phyloP scores from a whole-genome alignment of 768 basidiomycete species.

The Pisolithus marmoratus region DNA sequence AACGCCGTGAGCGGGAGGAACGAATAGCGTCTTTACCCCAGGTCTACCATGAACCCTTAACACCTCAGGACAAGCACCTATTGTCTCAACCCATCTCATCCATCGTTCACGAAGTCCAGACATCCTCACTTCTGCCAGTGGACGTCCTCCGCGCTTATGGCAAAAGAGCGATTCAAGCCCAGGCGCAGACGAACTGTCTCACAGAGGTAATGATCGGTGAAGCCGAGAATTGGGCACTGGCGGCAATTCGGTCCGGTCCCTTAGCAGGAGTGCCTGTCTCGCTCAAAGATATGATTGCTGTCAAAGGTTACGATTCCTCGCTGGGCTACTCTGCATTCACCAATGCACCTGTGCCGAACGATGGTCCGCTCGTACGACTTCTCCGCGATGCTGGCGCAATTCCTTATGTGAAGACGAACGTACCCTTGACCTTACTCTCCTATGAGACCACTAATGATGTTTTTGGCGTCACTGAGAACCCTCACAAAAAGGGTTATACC shows the following conservation, averaged over 20 bases:
- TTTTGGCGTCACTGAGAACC: conserved; percentile 57
- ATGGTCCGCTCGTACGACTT: conserved; percentile 47
- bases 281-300: conserved; percentile 54
- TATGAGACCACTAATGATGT: conserved; percentile 53
- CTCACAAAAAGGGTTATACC: conserved; percentile 47
- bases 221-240: conserved; percentile 26
- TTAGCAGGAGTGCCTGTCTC: conserved; percentile 66
- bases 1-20: conserved; percentile 29
- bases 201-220: conserved; percentile 57
- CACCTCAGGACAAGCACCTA: conserved; percentile 26
- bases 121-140: conserved; percentile 26
- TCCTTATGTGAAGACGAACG: conserved; percentile 63
- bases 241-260: conserved; percentile 25
- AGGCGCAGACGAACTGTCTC: conserved; percentile 59
- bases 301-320: conserved; percentile 52
- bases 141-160: conserved; percentile 47
- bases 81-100: conserved; percentile 26
- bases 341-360: conserved; percentile 37
- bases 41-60: conserved; percentile 29
- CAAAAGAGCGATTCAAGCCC: conserved; percentile 49
- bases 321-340: conserved; percentile 54
- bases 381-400: conserved; percentile 59
- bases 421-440: conserved; percentile 54
- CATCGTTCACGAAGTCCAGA: conserved; percentile 28
- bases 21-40: conserved; percentile 26